A percentile compares a stretch with the other conserved stretches of the same genome.
phyloP scores from a whole-genome alignment of 495 filamentous ascomycete genomes.

The Aspergillus kassunensis region DNA sequence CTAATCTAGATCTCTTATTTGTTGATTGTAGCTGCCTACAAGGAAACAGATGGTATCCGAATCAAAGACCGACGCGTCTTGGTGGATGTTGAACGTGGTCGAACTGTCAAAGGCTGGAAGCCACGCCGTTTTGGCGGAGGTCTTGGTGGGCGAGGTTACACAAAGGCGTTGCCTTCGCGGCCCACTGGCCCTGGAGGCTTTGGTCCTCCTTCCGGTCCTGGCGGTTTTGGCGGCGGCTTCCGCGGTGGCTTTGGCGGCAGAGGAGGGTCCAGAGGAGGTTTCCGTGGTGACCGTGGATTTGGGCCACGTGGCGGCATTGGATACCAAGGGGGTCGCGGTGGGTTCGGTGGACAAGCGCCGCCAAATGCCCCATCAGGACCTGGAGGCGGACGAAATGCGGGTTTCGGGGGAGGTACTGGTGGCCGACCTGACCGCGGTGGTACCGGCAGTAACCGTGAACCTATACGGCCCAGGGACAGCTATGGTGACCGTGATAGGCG shows the following conservation, averaged over 20 bases:
- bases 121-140: slow-evolving; percentile 90
- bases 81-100: slow-evolving; percentile 94
- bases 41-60: slow-evolving; percentile 83
- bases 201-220: slow-evolving; percentile 61
- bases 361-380: slow-evolving; percentile 78
- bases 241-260: slow-evolving; percentile 54
- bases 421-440: slow-evolving; percentile 42
- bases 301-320: slow-evolving; percentile 56
- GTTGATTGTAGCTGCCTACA: slow-evolving; percentile 62
- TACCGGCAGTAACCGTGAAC: slow-evolving; percentile 53
- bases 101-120: slow-evolving; percentile 92
- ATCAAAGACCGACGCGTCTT: slow-evolving; percentile 90
- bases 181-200: slow-evolving; percentile 58
- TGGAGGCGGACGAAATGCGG: slow-evolving; percentile 58
- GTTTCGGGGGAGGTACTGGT: slow-evolving; percentile 35
- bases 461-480: slow-evolving; percentile 46
- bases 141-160: slow-evolving; percentile 88
- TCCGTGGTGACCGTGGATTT: slow-evolving; percentile 58
- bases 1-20: slow-evolving; percentile 30
- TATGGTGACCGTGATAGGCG: slow-evolving; percentile 53
- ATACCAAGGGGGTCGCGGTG: slow-evolving; percentile 57
- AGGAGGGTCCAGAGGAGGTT: slow-evolving; percentile 55
- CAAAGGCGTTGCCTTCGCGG: slow-evolving; percentile 71
- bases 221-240: slow-evolving; percentile 63
- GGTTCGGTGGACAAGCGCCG: slow-evolving; percentile 60